Evolutionary conservation across 164 flowering plant genomes (phyloP).

Genomic region (Amborella trichopoda): DNA sequence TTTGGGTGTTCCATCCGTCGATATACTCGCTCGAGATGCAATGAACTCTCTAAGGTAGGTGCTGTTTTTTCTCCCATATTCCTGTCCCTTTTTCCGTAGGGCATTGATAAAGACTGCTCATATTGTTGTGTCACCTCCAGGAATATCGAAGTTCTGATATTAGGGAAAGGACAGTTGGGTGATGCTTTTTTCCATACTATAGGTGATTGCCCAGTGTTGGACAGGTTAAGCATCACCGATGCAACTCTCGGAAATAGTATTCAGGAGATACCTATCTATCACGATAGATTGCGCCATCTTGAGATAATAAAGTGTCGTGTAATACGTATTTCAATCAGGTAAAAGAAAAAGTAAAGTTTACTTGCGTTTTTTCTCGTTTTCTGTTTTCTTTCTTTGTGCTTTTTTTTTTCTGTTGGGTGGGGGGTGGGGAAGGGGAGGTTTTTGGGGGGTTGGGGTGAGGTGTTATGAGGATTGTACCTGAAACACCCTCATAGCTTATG

Average conservation of each 20-base stretch:
- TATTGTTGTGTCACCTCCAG: conserved; percentile 23
- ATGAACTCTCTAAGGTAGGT: conserved; percentile 50
- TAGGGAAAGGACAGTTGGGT: conserved; percentile 66
- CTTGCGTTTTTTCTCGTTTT: too few species aligned
- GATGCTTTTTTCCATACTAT: conserved; percentile 68
- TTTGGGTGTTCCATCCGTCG: conserved; percentile 42
- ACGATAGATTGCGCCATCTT: conserved; percentile 65
- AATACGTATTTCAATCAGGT: conserved; percentile 76
- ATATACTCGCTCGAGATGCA: conserved; percentile 54
- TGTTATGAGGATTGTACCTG: too few species aligned
- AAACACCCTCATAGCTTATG: too few species aligned
- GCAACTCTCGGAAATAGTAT: conserved; percentile 69
- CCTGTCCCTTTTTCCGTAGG: background rate
- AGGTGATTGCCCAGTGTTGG: conserved; percentile 55
- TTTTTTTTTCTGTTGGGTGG: too few species aligned
- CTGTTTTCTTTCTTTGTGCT: too few species aligned
- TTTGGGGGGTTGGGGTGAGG: too few species aligned
- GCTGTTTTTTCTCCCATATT: background rate
- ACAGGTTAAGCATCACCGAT: conserved; percentile 44
- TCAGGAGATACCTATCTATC: conserved; percentile 67
- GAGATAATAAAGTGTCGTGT: conserved; percentile 76
- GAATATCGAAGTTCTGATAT: conserved; percentile 51
- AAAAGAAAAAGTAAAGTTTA: background rate
- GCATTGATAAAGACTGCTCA: conserved; percentile 4
- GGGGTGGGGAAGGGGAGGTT: too few species aligned